Evolutionary conservation across 352 stramenopile species (phyloP).

Genomic region (Phytophthora litchii): DNA sequence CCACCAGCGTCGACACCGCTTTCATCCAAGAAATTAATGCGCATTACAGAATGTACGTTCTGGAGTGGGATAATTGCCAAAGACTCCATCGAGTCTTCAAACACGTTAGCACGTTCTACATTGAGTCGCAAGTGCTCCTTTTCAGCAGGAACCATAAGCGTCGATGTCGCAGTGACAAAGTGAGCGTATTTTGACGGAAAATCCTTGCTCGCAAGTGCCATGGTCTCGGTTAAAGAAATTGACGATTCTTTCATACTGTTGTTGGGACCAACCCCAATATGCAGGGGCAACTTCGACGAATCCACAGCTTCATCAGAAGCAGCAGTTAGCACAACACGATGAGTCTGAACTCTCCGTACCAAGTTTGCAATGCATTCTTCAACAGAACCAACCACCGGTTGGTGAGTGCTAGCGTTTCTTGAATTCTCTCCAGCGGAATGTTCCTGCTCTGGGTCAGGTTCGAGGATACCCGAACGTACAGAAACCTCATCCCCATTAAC

Average conservation of each 20-base stretch:
- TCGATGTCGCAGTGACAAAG: constrained; percentile 32
- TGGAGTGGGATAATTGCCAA: constrained; percentile 32
- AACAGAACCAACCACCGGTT: constrained; percentile 19
- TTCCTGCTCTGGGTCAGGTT: constrained; percentile 20
- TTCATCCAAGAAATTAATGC: constrained; percentile 70
- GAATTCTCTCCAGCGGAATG: constrained; percentile 1
- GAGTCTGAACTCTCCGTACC: constrained; percentile 1
- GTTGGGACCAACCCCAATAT: constrained; percentile 4
- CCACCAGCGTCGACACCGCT: constrained; percentile 68
- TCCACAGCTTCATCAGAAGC: constrained; percentile 8
- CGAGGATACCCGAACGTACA: constrained; percentile 4
- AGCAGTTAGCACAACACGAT: constrained; percentile 1
- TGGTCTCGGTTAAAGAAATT: constrained; percentile 12
- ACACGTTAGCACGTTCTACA: constrained; percentile 33
- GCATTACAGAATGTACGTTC: constrained; percentile 37
- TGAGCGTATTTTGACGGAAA: constrained; percentile 43
- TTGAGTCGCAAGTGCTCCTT: constrained; percentile 33
- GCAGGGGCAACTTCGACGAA: constrained; percentile 19
- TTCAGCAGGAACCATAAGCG: constrained; percentile 28
- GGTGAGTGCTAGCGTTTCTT: neutral
- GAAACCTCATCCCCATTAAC: constrained; percentile 3
- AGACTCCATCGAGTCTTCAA: constrained; percentile 43
- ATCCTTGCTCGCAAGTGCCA: constrained; percentile 23
- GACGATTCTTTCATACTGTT: neutral
- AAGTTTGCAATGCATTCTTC: constrained; percentile 29